These are phyloP conservation scores for Pleomassaria siparia DNA, from an alignment of 2,329 filamentous ascomycete genomes.

Conservation along the genomic window DNA sequence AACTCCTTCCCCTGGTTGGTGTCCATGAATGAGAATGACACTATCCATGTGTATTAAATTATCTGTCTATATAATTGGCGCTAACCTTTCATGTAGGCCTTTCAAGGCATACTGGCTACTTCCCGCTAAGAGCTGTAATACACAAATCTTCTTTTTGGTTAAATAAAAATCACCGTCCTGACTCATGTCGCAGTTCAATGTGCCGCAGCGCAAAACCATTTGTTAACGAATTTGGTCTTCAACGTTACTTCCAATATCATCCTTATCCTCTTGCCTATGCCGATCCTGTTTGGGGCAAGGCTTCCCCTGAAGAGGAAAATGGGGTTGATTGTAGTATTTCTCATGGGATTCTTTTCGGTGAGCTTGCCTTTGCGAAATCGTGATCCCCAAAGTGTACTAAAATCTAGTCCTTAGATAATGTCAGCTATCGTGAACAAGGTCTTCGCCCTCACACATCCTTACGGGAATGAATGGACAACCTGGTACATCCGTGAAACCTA, in stretches of 20 bases:
- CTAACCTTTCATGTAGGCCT: slow-evolving; percentile 47
- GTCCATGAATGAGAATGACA: too few species aligned
- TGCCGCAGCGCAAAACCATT: slow-evolving; percentile 40
- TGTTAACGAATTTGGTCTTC: slow-evolving; percentile 44
- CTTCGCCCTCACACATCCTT: slow-evolving; percentile 61
- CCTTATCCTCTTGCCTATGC: slow-evolving; percentile 51
- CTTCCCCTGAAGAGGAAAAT: slow-evolving; percentile 54
- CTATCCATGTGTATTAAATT: too few species aligned
- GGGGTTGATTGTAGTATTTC: slow-evolving; percentile 58
- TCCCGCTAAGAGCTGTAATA: slow-evolving; percentile 40
- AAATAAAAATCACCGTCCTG: neutral
- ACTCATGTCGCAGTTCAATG: slow-evolving; percentile 41
- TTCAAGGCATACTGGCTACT: slow-evolving; percentile 56
- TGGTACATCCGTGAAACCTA: slow-evolving; percentile 63
- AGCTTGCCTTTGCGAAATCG: slow-evolving; percentile 1
- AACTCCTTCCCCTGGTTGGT: too few species aligned
- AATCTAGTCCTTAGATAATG: slow-evolving; percentile 46
- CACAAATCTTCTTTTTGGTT: neutral
- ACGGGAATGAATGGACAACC: slow-evolving; percentile 58
- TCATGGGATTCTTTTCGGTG: slow-evolving; percentile 50
- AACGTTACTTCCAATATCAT: slow-evolving; percentile 51
- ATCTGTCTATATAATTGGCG: too few species aligned
- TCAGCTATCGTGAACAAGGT: slow-evolving; percentile 64
- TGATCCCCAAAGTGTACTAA: slow-evolving; percentile 9
- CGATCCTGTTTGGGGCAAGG: slow-evolving; percentile 48